Base-by-base conservation (phyloP, 2,329 filamentous ascomycete genomes). In the Exophiala calicioides region DNA sequence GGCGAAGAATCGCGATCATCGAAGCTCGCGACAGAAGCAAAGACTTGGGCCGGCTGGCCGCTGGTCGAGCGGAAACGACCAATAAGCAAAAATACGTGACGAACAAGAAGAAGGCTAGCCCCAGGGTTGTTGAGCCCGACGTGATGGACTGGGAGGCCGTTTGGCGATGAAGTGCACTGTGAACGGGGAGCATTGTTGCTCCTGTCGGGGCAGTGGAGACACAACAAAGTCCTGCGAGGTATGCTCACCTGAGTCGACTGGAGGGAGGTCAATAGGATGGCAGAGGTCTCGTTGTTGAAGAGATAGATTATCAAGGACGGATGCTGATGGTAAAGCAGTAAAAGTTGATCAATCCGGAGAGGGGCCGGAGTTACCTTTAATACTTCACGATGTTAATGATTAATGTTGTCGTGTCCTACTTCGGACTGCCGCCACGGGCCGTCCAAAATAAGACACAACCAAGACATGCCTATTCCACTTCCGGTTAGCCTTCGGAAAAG, bases 401-500 rank as follows among this genome's bases (percentile, higher is more conserved):
- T n/a, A n/a, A n/a, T n/a, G n/a, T n/a, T n/a, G n/a, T n/a, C n/a
- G n/a, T n/a, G n/a, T n/a, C n/a, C n/a, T n/a, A n/a, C n/a, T n/a
- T n/a, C n/a, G n/a, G n/a, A n/a, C n/a, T n/a, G n/a, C n/a, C n/a
- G n/a, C n/a, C n/a, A n/a, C n/a, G n/a, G n/a, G 23, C n/a, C 24
- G 38, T 23, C 44, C 49, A 44, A 47, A 45, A 23, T 50, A 50
- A 50, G 47, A 50, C 43, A 30, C 30, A 47, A 45, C 23, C 45
- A 50, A 50, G 47, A 50, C 43, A 30, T 34, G 15, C 18, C 39
- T 20, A 41, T 31, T 13, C 49, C 40, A 8, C 23, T 44, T 27
- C 15, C 10, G 44, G 49, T 44, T 44, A 50, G 32, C 10, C 16
- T 33, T 27, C 20, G 44, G 24, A 21, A 26, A 37, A 27, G 37